Evolutionary conservation across 2,329 filamentous ascomycete species (phyloP).

Genomic region (Phoma sp.): DNA sequence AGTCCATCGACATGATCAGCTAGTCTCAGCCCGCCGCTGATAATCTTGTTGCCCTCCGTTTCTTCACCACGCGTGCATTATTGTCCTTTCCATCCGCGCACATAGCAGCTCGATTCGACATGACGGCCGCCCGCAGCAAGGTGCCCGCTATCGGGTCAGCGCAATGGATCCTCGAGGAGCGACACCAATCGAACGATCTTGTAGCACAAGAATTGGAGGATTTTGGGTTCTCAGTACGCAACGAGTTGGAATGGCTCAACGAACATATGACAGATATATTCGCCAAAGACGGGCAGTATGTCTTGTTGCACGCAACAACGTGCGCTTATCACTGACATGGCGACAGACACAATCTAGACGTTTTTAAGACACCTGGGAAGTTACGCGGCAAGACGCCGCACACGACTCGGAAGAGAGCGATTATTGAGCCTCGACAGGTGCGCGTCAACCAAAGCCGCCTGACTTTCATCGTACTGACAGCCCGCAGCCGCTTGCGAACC

Average conservation of each 20-base stretch:
- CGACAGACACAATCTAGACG: conserved; percentile 81
- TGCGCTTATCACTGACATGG: conserved; percentile 31
- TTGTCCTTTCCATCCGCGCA: conserved; percentile 6
- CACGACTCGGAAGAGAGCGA: conserved; percentile 66
- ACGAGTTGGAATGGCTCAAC: conserved; percentile 97
- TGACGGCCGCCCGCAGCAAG: conserved; percentile 44
- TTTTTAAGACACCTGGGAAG: conserved; percentile 94
- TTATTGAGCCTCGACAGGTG: conserved; percentile 67
- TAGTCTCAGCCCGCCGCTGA: conserved; percentile 15
- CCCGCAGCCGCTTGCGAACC: conserved; percentile 55
- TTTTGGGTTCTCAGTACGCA: conserved; percentile 87
- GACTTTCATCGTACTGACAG: conserved; percentile 29
- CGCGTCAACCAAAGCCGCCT: conserved; percentile 58
- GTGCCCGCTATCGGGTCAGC: conserved; percentile 73
- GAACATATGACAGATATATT: conserved; percentile 98
- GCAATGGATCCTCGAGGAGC: conserved; percentile 85
- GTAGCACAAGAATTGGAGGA: conserved; percentile 86
- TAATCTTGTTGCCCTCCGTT: conserved; percentile 20
- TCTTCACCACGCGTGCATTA: conserved; percentile 33
- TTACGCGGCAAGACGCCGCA: conserved; percentile 81
- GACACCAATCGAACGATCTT: conserved; percentile 76
- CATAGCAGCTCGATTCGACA: conserved; percentile 22
- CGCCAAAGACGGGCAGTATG: conserved; percentile 82
- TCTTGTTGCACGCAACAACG: conserved; percentile 30
- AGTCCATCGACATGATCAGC: conserved; percentile 27